These are phyloP conservation scores for Zanthoxylum bungeanum DNA, from an alignment of 345 rosid genomes.

Conservation along the genomic window DNA sequence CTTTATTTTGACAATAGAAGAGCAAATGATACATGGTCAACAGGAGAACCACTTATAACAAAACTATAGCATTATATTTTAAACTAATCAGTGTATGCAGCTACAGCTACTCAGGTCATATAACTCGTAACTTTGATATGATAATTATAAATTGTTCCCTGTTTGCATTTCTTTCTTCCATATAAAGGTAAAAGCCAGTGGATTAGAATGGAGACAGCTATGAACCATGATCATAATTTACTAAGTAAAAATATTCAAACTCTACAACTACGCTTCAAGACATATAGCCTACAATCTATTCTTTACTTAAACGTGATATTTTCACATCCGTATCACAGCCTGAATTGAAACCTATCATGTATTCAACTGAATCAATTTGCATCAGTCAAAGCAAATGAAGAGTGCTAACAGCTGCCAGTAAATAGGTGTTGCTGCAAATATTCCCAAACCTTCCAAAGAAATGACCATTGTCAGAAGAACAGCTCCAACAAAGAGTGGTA, in stretches of 20 bases:
- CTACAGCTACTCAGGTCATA: background rate
- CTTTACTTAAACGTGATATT: background rate
- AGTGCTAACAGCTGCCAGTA: slow-evolving; percentile 10
- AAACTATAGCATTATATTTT: background rate
- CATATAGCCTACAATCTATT: background rate
- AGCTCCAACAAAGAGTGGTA: slow-evolving; percentile 12
- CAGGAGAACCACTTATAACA: background rate
- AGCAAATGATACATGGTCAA: background rate
- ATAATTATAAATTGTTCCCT: background rate
- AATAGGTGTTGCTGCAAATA: slow-evolving; percentile 22
- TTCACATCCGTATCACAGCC: background rate
- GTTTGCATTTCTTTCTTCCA: background rate
- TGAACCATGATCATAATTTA: background rate
- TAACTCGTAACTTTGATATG: background rate
- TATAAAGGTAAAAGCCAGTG: background rate
- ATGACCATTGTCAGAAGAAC: slow-evolving; percentile 23
- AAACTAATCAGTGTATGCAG: too few species aligned
- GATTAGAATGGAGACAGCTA: background rate
- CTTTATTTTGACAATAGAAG: background rate
- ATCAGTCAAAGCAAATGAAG: slow-evolving; percentile 6
- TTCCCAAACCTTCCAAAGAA: slow-evolving; percentile 27
- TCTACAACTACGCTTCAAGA: background rate
- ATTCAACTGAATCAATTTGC: background rate
- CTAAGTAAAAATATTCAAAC: background rate
- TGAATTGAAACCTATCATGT: background rate